Evolutionary conservation across 73 alveolate species (phyloP), one percentile per base, ranked within the genome.

Genomic region (Effrenium voratum): DNA sequence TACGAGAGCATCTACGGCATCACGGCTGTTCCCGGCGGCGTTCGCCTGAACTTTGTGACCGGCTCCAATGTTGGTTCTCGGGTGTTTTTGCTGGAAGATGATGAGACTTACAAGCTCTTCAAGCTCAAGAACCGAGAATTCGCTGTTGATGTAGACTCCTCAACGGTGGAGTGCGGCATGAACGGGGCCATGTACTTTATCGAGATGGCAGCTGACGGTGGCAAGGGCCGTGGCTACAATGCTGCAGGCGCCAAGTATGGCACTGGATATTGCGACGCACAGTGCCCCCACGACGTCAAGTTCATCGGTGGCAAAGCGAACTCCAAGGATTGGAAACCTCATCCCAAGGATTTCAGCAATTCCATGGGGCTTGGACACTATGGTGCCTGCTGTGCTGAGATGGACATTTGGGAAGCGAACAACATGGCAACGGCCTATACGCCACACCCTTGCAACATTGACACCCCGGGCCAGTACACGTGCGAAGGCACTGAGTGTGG

Each of bases 361-460:
- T 28, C 40, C 60, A 77, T 77, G 90, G 90, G 90, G n/a, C 66
- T 46, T 22, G 99, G 99, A 26, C 66, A 34, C 47, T 94, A 94
- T 46, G 99, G 99, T 40, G 81, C 99, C 3, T 94, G 99, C 99
- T 94, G 99, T 84, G 91, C 99, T 19, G 99, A 94, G 98, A 94
- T 94, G 99, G 99, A 94, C 57, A 94, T 98, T 15, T 98, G 99
- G 99, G 99, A 98, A 91, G 99, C 99, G 38, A 98, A 98, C 97
- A 90, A 72, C 77, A 70, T 68, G 88, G 97, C 97, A n/a, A 90
- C 97, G 8, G 86, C 97, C 16, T 90, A 90, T 46, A 90, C 97
- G 1, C 88, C 97, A 59, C 97, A 90, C 83, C 97, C 97, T 19
- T 90, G 97, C 70, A 59, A 90, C 77, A 90, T 90, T 34, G 97